Conservation (phyloP, 2,329 filamentous ascomycete species). For the Cadophora gregata region DNA sequence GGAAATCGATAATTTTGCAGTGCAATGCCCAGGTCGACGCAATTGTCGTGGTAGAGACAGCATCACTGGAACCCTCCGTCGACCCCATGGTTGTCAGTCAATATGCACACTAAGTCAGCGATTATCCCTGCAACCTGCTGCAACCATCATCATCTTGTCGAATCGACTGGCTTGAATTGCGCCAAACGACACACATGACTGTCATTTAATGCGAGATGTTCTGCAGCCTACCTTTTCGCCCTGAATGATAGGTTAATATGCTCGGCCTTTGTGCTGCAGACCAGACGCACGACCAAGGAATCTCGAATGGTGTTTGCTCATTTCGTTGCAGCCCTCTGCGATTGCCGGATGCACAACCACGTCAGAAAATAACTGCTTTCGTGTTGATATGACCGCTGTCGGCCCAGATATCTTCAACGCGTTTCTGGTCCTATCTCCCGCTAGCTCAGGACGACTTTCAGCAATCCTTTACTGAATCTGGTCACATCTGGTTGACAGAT, state of each 20-base stretch:
- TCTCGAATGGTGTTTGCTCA: constrained; percentile 1
- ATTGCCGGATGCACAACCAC: constrained; percentile 49
- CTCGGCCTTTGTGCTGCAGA: not conserved
- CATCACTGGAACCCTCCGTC: not conserved
- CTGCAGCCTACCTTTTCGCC: constrained; percentile 1
- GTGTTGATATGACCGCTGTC: constrained; percentile 21
- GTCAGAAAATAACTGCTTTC: constrained; percentile 45
- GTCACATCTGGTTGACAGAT: not conserved
- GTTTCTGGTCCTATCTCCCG: not conserved
- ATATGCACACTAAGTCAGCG: constrained; percentile 12
- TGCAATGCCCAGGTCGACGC: not conserved
- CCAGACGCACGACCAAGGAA: constrained; percentile 7
- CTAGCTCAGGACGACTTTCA: not conserved
- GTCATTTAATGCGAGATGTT: constrained; percentile 10
- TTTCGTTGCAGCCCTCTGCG: constrained; percentile 13
- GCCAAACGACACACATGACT: constrained; percentile 19
- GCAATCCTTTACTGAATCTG: not conserved
- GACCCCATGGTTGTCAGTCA: constrained; percentile 14
- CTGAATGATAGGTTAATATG: constrained; percentile 15
- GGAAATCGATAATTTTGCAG: not conserved
- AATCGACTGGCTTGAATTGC: constrained; percentile 16
- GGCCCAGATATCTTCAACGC: not conserved
- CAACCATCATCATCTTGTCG: not conserved
- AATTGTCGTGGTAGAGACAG: not conserved
- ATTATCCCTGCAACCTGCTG: constrained; percentile 15